Conservation (phyloP, 768 basidiomycete genomes). For the Phylloporus rhodoxanthus region DNA sequence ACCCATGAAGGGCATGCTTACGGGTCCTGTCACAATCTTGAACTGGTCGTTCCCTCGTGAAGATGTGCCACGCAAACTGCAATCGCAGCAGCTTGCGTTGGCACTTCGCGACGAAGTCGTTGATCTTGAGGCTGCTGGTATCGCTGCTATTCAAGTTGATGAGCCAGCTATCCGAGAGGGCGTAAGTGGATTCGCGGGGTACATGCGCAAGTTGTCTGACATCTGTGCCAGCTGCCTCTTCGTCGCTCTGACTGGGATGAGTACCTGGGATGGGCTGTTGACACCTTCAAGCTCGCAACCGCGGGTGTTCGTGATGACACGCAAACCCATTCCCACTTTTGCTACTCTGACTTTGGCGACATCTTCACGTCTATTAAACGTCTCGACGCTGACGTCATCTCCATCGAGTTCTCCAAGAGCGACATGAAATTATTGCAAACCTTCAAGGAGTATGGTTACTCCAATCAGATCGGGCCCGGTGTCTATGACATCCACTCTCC, state of each 20-base stretch:
- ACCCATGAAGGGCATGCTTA: slow-evolving; percentile 99
- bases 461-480: slow-evolving; percentile 96
- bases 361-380: slow-evolving; percentile 97
- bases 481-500: slow-evolving; percentile 99
- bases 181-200: slow-evolving; percentile 40
- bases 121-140: slow-evolving; percentile 95
- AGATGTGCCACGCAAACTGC: slow-evolving; percentile 91
- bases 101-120: slow-evolving; percentile 97
- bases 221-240: slow-evolving; percentile 68
- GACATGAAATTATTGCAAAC: slow-evolving; percentile 96
- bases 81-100: slow-evolving; percentile 97
- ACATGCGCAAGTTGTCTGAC: not conserved
- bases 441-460: slow-evolving; percentile 93
- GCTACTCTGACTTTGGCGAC: slow-evolving; percentile 97
- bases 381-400: slow-evolving; percentile 98
- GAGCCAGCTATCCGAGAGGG: slow-evolving; percentile 99
- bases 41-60: slow-evolving; percentile 99
- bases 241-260: slow-evolving; percentile 93
- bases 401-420: slow-evolving; percentile 96
- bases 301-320: slow-evolving; percentile 91
- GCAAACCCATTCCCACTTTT: slow-evolving; percentile 99
- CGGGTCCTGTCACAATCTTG: slow-evolving; percentile 96
- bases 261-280: slow-evolving; percentile 97
- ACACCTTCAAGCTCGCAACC: slow-evolving; percentile 97
- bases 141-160: slow-evolving; percentile 97